Evolutionary conservation across 75 land plant species (phyloP).

Genomic region (Cryptomeria japonica): DNA sequence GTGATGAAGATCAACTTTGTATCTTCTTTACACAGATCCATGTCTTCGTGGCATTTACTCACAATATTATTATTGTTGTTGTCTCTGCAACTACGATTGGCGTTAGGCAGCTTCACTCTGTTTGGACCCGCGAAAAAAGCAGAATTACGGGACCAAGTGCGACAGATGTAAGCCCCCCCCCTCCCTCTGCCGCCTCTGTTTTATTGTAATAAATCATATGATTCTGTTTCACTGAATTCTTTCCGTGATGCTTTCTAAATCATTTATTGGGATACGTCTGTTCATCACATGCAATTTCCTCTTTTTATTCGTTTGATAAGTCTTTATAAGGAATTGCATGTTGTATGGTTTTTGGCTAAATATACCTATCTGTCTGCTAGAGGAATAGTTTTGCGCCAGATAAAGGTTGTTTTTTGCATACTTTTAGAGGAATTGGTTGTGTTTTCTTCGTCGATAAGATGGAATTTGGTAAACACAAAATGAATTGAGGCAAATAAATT

Average conservation of each 20-base stretch:
- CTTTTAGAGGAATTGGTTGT: neutral
- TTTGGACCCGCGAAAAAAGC: neutral
- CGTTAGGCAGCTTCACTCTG: neutral
- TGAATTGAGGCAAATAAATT: too few relatives aligned
- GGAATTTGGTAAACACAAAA: too few relatives aligned
- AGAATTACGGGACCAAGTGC: constrained; percentile 3
- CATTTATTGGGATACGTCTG: neutral
- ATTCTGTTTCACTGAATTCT: too few relatives aligned
- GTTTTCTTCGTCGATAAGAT: too few relatives aligned
- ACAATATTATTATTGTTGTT: neutral
- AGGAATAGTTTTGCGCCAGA: too few relatives aligned
- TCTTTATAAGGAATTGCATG: too few relatives aligned
- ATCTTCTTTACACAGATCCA: neutral
- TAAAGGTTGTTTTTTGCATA: too few relatives aligned
- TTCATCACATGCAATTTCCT: neutral
- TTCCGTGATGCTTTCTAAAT: too few relatives aligned
- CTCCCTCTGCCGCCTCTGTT: neutral
- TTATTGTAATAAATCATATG: neutral
- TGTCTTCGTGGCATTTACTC: neutral
- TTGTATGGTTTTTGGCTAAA: too few relatives aligned
- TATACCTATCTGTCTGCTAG: too few relatives aligned
- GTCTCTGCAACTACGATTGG: neutral
- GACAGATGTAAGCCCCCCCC: neutral
- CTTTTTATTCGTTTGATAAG: neutral
- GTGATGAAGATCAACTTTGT: neutral